Percentiles rank a stretch among this genome's conserved stretches.
Conservation (phyloP, 129 eudicot genomes). For the Pittosporum tobira region DNA sequence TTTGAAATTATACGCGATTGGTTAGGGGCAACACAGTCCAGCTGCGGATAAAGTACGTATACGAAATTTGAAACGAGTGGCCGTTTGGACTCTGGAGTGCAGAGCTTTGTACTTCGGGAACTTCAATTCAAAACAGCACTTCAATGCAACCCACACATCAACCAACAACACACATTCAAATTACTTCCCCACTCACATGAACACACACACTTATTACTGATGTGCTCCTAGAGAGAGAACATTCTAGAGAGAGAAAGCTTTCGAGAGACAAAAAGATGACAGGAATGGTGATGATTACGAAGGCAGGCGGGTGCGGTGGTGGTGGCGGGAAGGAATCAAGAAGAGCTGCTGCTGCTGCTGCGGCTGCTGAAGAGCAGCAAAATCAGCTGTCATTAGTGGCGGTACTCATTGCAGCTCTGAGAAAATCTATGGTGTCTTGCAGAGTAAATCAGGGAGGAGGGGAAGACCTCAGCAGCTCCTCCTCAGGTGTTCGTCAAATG, state of each 20-base stretch:
- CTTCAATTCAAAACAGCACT: conserved; percentile 15
- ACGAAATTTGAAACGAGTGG: conserved; percentile 51
- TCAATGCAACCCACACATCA: conserved; percentile 21
- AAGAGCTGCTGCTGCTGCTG: conserved; percentile 22
- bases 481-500: conserved; percentile 44
- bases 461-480: conserved; percentile 9
- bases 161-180: conserved; percentile 28
- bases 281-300: conserved; percentile 61
- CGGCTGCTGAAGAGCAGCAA: conserved; percentile 29
- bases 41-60: conserved; percentile 9
- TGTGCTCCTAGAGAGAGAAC: conserved; percentile 8
- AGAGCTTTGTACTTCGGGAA: conserved; percentile 18
- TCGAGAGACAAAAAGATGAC: conserved; percentile 41
- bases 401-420: conserved; percentile 57
- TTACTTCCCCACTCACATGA: conserved; percentile 13
- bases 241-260: conserved; percentile 20
- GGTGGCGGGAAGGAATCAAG: conserved; percentile 14
- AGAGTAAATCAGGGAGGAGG: conserved; percentile 43
- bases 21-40: conserved; percentile 20
- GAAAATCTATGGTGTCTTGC: conserved; percentile 80
- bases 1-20: background rate
- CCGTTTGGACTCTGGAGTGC: conserved; percentile 53
- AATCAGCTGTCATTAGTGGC: conserved; percentile 60
- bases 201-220: too few relatives aligned
- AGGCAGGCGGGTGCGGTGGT: conserved; percentile 59